Evolutionary conservation across 192 early-diverging fungal species (phyloP), one percentile per base, ranked within the genome.

Genomic region (Paraglomus brasilianum): DNA sequence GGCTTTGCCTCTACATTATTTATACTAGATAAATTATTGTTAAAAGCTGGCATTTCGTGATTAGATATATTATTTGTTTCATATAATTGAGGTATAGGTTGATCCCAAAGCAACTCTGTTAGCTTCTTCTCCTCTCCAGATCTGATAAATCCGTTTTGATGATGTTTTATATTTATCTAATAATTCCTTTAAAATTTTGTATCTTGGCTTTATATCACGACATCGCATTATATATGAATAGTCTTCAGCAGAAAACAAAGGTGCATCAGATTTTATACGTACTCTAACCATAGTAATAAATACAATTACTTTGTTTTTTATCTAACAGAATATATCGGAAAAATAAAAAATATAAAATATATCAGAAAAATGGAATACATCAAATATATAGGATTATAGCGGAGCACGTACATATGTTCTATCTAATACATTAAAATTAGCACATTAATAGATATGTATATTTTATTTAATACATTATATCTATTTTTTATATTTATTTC

Each of bases 341-440:
- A 53, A 53, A 53, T 53, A 53, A 53, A 53, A 53, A 53, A 53
- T 53, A 53, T 53, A 53, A 53, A 53, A 53, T 53, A 53, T 53
- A 53, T 53, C 52, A 53, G 52, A 53, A 53, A 53, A 53, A 53
- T 53, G 22, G 52, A 53, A 53, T 53, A 53, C 52, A 53, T 53
- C 19, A 53, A 53, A 53, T 53, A 53, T 53, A 53, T 53, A 53
- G 52, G 19, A 53, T 53, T 53, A 53, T 53, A 53, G 14, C 22
- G 22, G 14, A 53, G 14, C 22, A 19, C 14, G 22, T 53, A 53
- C 19, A 53, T 53, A 53, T 53, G 22, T 53, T 53, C 52, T 53
- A 53, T 53, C 52, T 53, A 53, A 53, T 53, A 53, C 52, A 53
- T 53, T 53, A 53, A 53, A 53, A 53, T 53, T 53, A 53, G 19